A percentile compares a stretch with the other conserved stretches of the same genome.
These are phyloP conservation scores for Salvia rosmarinus DNA, from an alignment of 257 asterid species.

Conservation along the genomic window DNA sequence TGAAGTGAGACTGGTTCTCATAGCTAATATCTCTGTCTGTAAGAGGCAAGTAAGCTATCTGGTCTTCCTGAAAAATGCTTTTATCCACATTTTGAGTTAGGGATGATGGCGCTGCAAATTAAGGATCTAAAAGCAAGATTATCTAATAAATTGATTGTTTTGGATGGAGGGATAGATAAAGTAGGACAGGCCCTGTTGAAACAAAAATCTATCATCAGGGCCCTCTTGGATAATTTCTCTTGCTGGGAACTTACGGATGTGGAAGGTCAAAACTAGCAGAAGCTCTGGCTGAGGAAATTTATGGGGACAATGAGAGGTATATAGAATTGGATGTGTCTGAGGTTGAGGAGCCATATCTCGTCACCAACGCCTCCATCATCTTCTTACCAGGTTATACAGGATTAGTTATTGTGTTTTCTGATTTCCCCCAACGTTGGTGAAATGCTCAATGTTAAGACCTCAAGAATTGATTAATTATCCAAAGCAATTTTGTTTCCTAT, in stretches of 20 bases:
- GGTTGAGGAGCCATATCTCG: not conserved
- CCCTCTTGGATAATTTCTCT: slow-evolving; percentile 27
- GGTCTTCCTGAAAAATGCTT: slow-evolving; percentile 10
- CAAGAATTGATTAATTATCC: not conserved
- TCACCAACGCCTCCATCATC: too few relatives aligned
- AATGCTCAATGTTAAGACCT: not conserved
- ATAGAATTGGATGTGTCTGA: slow-evolving; percentile 18
- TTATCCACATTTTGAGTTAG: slow-evolving; percentile 10
- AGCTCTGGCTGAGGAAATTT: slow-evolving; percentile 25
- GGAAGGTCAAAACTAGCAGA: slow-evolving; percentile 31
- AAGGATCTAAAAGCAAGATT: slow-evolving; percentile 25
- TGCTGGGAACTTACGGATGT: slow-evolving; percentile 27
- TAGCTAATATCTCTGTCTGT: slow-evolving; percentile 9
- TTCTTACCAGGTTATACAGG: slow-evolving; percentile 12
- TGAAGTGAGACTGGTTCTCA: not conserved
- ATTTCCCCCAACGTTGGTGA: not conserved
- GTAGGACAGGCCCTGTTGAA: slow-evolving; percentile 1
- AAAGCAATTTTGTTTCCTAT: not conserved
- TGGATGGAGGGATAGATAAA: slow-evolving; percentile 20
- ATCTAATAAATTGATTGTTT: slow-evolving; percentile 5
- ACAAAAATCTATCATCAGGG: slow-evolving; percentile 13
- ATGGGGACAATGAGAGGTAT: slow-evolving; percentile 24
- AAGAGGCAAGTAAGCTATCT: slow-evolving; percentile 18
- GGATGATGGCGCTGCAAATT: not conserved
- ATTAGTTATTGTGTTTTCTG: not conserved